Base-by-base conservation (phyloP, 192 early-diverging fungal genomes). In the Spinellus fusiger region DNA sequence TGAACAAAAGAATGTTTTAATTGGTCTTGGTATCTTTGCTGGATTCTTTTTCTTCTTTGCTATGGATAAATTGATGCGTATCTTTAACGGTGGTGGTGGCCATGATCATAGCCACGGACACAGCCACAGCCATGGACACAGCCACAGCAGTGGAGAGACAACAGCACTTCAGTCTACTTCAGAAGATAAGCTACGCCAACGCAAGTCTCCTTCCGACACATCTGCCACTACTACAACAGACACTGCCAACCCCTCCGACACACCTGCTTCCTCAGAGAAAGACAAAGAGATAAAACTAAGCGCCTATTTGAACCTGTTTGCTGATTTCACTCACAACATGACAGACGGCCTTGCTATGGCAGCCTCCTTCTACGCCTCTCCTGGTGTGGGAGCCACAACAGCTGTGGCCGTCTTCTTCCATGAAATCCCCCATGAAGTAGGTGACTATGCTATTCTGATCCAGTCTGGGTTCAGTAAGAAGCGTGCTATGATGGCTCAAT, bases 361-460 rank as follows among this genome's bases (percentile, higher is more conserved):
- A 0, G 87, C 89, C 1, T 90, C 91, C 22, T 92, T 93, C 65
- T 89, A 89, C 56, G 77, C 87, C 35, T 89, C 88, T 28, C 89
- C 88, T 26, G 83, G 85, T 2, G 82, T 89, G 25, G 91, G 91
- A n/a, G 81, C 90, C 5, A 89, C 90, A 3, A 93, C 91, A 6
- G 85, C 87, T 29, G 84, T 93, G 0, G 91, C 91, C 0, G 88
- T 93, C 23, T 89, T 91, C 32, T 89, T 93, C 77, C 91, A 93
- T 65, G 91, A 93, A 70, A 92, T 93, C 57, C 91, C 91, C 4
- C 91, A 93, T 61, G 87, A 92, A 75, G 85, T 93, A 3, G 90
- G 90, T 46, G 91, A 93, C 65, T 93, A 89, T 84, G 89, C 91
- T 13, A 92, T 93, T 48, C 76, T 93, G 56, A 84, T 90, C 58